Conservation (phyloP, 495 filamentous ascomycete genomes). For the Cairneyella variabilis region DNA sequence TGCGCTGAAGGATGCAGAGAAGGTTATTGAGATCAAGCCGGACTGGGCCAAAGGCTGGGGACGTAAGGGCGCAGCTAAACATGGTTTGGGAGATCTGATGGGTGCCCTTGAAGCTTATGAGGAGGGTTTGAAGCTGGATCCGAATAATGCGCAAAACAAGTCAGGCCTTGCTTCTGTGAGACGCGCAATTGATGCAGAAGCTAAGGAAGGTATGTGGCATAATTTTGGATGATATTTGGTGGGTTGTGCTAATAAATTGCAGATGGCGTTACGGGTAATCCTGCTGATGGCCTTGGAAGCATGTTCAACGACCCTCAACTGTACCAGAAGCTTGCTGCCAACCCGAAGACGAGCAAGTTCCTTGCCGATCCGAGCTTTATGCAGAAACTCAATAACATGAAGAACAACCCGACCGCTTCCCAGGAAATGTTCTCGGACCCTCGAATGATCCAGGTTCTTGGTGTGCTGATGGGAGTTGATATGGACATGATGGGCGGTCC, state of each 20-base stretch:
- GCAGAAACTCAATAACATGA: constrained; percentile 75
- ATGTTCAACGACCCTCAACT: constrained; percentile 93
- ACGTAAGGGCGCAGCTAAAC: constrained; percentile 85
- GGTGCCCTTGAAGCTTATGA: constrained; percentile 87
- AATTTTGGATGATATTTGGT: background rate
- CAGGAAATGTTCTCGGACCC: constrained; percentile 83
- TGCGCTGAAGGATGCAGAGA: constrained; percentile 85
- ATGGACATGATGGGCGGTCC: constrained; percentile 70
- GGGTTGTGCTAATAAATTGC: constrained; percentile 2
- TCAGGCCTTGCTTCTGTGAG: constrained; percentile 77
- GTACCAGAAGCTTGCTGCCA: constrained; percentile 82
- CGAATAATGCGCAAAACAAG: constrained; percentile 89
- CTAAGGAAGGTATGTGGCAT: constrained; percentile 52
- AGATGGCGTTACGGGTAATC: constrained; percentile 50
- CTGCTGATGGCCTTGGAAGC: constrained; percentile 70
- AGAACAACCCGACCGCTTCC: constrained; percentile 74
- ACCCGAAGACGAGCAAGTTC: constrained; percentile 85
- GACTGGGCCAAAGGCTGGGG: constrained; percentile 97
- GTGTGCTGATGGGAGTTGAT: constrained; percentile 89
- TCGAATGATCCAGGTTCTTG: constrained; percentile 88
- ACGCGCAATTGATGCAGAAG: constrained; percentile 82
- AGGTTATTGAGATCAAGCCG: constrained; percentile 88
- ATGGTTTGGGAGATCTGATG: constrained; percentile 80
- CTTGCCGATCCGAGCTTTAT: constrained; percentile 89
- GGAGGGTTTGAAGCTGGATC: constrained; percentile 84